Percentiles rank a stretch among this genome's conserved stretches.
Conservation (phyloP, 2,329 filamentous ascomycete genomes). For the Neopestalotiopsis sp. region DNA sequence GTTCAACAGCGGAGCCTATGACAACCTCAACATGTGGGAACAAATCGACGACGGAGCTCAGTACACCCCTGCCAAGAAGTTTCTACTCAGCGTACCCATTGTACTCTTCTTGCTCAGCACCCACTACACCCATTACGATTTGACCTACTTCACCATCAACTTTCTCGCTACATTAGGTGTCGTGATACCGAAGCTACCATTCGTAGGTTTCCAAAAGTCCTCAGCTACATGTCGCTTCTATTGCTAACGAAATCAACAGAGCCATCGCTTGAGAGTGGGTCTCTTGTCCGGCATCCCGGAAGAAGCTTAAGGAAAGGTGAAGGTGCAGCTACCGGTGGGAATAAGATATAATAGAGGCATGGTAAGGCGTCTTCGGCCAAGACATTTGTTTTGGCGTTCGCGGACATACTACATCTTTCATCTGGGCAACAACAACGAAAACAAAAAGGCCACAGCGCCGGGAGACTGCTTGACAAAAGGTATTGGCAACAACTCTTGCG, state of each 20-base stretch:
- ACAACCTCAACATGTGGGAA: slow-evolving; percentile 99
- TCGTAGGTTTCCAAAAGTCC: slow-evolving; percentile 64
- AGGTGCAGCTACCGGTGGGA: not conserved
- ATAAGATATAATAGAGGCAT: slow-evolving; percentile 28
- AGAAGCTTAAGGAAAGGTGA: slow-evolving; percentile 42
- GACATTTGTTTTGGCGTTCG: slow-evolving; percentile 27
- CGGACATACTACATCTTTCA: slow-evolving; percentile 9
- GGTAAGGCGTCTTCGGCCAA: slow-evolving; percentile 19
- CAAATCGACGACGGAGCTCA: slow-evolving; percentile 99
- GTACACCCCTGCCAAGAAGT: slow-evolving; percentile 99
- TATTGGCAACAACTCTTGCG: slow-evolving; percentile 10
- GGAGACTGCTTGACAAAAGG: not conserved
- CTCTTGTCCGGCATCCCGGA: slow-evolving; percentile 74
- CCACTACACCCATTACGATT: slow-evolving; percentile 97
- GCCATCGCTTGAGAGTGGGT: slow-evolving; percentile 78
- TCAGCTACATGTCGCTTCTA: too few species aligned
- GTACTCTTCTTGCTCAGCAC: slow-evolving; percentile 95
- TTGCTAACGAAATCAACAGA: slow-evolving; percentile 51
- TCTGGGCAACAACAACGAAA: slow-evolving; percentile 3
- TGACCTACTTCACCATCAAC: slow-evolving; percentile 97
- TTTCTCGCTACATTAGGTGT: slow-evolving; percentile 90
- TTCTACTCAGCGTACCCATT: slow-evolving; percentile 92
- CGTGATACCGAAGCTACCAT: slow-evolving; percentile 94
- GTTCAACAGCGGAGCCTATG: slow-evolving; percentile 97
- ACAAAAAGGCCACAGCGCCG: slow-evolving; percentile 9